Base-by-base conservation (phyloP, 805 yeast genomes). In the Candida quercuum region DNA sequence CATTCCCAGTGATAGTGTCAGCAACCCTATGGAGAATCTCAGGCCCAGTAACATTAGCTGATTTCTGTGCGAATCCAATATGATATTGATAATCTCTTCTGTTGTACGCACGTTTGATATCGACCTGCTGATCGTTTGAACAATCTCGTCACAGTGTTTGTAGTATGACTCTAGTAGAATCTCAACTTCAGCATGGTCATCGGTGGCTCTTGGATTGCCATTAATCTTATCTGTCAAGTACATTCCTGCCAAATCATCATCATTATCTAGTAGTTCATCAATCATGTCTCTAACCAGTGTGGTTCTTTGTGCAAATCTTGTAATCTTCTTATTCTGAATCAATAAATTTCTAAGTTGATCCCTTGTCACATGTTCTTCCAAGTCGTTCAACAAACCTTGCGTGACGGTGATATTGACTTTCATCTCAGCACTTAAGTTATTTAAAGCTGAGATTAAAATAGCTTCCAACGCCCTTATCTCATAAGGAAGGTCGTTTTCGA, bases 21-120 rank as follows among this genome's bases (percentile, higher is more conserved):
- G 64, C 39, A 94, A 69, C 0, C 95, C 93, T 19, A 87, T 78
- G 35, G 93, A 81, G 57, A 87, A 86, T 49, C 83, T 72, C 39
- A 93, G 67, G 3, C 95, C 95, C 28, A 93, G 66, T 21, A 88
- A 59, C 96, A 93, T 88, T 42, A 93, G 69, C 47, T 91, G 87
- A 60, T 93, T 93, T 60, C 99, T 74, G 59, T 93, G 91, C 1
- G 97, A 83, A 57, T 93, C 99, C 41, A 93, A 64, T 18, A 93
- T 83, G 46, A 93, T 89, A 52, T 88, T 88, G 42, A 89, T 88
- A 51, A 93, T 88, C 58, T 93, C 99, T 58, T 93, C 98, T 0
- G 97, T 89, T 16, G 95, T 86, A 45, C 77, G 76, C 38, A 93
- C 91, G 56, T 91, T 89, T n/a, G 84, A 74, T 23, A 78, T 72